Evolutionary conservation across 257 asterid genomes (phyloP), one percentile per base, ranked within the genome.

Genomic region (Cinchona pubescens): DNA sequence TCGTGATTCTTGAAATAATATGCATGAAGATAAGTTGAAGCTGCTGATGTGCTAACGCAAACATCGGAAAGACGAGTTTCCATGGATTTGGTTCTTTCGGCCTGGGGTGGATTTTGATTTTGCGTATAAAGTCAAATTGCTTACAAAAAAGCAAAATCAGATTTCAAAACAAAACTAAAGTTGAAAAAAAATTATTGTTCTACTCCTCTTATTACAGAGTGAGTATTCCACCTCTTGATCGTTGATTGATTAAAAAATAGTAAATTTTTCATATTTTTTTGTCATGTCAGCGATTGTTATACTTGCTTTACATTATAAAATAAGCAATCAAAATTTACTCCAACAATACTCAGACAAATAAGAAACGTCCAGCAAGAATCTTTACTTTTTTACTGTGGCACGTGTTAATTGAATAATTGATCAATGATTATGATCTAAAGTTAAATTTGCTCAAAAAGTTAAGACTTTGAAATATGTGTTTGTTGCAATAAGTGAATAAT

Each of bases 1-100:
- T 72, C 84, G 29, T 69, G 64, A 51, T 70, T 82, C 63, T 48
- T 79, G 78, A 88, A 88, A 65, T 69, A n/a, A 75, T 88, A 73
- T 23, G 89, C 84, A 0, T 90, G 90, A 25, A 86, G 79, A 76
- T 75, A 76, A 18, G 90, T 88, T 0, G 90, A 90, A 51, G 92
- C 90, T 5, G 92, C 92, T 0, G 90, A 86, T 1, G 92, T 86
- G 66, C 89, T 76, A 37, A 88, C 81, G 84, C 88, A 84, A 56
- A 86, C 77, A 62, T 88, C 92, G 3, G 85, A 76, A 1, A 88
- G 34, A 7, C 77, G 76, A n/a, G 87, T 88, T 70, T 88, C 82
- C 45, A 74, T 19, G 4, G 49, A 45, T 4, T 82, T 29, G 18
- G 42, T 76, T 25, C 46, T 23, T 49, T 66, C 73, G 27, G 84